Evolutionary conservation across 2,329 filamentous ascomycete genomes (phyloP), one percentile per base, ranked within the genome.

Genomic region (Aureobasidium sp.): DNA sequence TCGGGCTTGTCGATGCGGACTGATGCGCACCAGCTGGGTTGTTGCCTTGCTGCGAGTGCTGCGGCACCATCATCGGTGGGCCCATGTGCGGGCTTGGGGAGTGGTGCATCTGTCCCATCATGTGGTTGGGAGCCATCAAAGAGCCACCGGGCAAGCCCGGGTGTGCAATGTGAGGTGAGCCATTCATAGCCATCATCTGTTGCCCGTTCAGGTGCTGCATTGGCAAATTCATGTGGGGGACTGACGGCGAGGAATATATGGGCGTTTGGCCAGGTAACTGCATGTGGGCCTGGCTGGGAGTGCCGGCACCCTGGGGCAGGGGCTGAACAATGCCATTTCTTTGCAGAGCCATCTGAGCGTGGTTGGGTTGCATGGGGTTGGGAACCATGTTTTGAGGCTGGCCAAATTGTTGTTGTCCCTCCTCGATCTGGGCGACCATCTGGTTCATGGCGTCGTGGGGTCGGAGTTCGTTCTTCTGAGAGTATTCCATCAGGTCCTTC

Each of bases 1-100:
- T 85, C 2, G 84, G 84, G 66, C 84, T 87, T 5, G 84, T 85
- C 66, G 84, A 86, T 36, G 83, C 82, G 67, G 82, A 85, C n/a
- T 42, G 45, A 11, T 45, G 53, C 9, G 80, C 79, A 65, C 75
- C 75, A 20, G 73, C 81, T 71, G 79, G 83, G 65, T 79, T 82
- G n/a, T 80, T 79, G 51, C 79, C 80, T 68, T 81, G 79, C 65
- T 83, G 82, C 68, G 76, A 83, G 70, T 79, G 80, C 68, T 84
- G 82, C 51, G 80, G 78, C 56, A 81, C 76, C 81, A 87, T 85
- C 27, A 67, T 79, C 69, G 64, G 80, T 70, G 63, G 80, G 72
- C 64, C 76, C 76, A 71, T 76, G 66, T 78, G 75, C 22, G 78
- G 78, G 27, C 76, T 78, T 9, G 78, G 77, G 8, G 77, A 79